Conservation (phyloP, 2,329 filamentous ascomycete species). For the Pseudogymnoascus sp. region DNA sequence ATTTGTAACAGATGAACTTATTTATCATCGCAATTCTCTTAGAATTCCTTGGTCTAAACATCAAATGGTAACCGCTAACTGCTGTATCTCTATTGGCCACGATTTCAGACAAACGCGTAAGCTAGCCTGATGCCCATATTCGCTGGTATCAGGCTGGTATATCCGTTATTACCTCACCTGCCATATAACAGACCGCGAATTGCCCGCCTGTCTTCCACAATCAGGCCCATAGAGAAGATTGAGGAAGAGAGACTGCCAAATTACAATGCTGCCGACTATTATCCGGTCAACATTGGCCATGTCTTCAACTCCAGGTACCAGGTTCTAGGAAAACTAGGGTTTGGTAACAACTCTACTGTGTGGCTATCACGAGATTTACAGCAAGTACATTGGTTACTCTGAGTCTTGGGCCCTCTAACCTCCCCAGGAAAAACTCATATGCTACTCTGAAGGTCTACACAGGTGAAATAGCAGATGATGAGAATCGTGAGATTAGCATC, state of each 20-base stretch:
- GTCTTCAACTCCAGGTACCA: constrained; percentile 18
- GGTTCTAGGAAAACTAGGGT: constrained; percentile 20
- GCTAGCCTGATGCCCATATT: background rate
- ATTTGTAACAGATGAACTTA: background rate
- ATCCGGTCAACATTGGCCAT: constrained; percentile 18
- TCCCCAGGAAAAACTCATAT: background rate
- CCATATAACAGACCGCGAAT: background rate
- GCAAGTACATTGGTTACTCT: background rate
- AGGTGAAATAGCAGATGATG: background rate
- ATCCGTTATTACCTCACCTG: background rate
- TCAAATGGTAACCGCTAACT: background rate
- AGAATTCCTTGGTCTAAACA: background rate
- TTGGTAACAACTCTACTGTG: constrained; percentile 17
- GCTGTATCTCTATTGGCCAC: background rate
- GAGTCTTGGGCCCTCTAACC: background rate
- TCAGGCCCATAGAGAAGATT: background rate
- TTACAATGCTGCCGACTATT: constrained; percentile 12
- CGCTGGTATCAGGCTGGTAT: background rate
- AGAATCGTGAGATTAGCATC: background rate
- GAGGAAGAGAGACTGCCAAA: background rate
- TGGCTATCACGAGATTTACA: constrained; percentile 15
- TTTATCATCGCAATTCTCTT: background rate
- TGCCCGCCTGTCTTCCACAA: background rate
- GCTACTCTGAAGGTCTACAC: background rate
- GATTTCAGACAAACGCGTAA: background rate